These are phyloP conservation scores for Mrakia blollopis DNA, from an alignment of 768 basidiomycete species.

Conservation along the genomic window DNA sequence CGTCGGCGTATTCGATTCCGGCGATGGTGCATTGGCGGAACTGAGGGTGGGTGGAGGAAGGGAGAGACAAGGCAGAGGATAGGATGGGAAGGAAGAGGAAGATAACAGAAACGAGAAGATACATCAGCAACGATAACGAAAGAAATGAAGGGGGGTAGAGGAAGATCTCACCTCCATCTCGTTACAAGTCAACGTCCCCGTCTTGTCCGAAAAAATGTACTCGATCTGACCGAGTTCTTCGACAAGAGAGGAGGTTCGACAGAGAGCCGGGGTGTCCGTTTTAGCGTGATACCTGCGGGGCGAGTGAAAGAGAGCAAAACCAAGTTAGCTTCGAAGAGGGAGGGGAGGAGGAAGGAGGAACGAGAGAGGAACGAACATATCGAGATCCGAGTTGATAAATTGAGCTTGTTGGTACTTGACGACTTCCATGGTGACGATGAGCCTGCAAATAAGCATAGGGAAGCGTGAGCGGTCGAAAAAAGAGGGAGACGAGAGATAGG, in stretches of 20 bases:
- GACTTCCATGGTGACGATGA: conserved; percentile 99
- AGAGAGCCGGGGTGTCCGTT: conserved; percentile 94
- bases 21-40: conserved; percentile 84
- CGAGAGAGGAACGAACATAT: conserved; percentile 56
- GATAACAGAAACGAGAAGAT: too few species aligned
- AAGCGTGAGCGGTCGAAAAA: not conserved
- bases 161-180: conserved; percentile 67
- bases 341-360: not conserved
- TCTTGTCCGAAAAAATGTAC: conserved; percentile 66
- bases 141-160: not conserved
- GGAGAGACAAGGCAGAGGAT: not conserved
- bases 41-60: not conserved
- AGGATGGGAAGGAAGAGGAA: too few species aligned
- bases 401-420: conserved; percentile 98
- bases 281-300: conserved; percentile 64
- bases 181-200: conserved; percentile 83
- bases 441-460: conserved; percentile 40
- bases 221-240: conserved; percentile 98
- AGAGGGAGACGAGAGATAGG: not conserved
- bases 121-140: not conserved
- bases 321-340: too few species aligned
- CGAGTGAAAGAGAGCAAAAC: not conserved
- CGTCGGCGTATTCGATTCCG: conserved; percentile 82
- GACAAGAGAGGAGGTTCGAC: conserved; percentile 94
- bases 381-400: conserved; percentile 92